Conservation (phyloP, 805 yeast species). For the Candida rishiriensis region DNA sequence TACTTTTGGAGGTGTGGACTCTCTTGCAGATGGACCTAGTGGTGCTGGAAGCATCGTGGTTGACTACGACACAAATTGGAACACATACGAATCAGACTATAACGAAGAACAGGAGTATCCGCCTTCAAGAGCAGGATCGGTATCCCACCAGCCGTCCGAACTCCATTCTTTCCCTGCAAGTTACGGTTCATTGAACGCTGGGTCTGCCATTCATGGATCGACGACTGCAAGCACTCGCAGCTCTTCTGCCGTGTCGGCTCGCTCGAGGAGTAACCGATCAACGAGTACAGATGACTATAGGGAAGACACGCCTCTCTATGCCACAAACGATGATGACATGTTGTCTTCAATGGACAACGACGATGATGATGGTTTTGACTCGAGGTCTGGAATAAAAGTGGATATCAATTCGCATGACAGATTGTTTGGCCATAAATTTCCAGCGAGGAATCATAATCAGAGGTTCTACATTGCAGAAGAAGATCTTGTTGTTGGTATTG, state of each 20-base stretch:
- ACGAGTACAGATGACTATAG: slow-evolving; percentile 6
- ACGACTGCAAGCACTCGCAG: background rate
- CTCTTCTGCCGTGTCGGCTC: background rate
- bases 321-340: slow-evolving; percentile 14
- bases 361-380: slow-evolving; percentile 2
- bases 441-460: slow-evolving; percentile 53
- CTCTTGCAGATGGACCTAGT: no score
- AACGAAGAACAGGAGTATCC: slow-evolving; percentile 10
- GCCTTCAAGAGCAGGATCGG: slow-evolving; percentile 4
- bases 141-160: background rate
- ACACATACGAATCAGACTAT: slow-evolving; percentile 48
- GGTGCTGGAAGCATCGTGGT: slow-evolving; percentile 36
- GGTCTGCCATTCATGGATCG: background rate
- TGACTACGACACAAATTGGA: slow-evolving; percentile 76
- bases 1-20: no score
- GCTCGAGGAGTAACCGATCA: background rate
- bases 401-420: slow-evolving; percentile 36
- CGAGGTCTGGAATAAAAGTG: slow-evolving; percentile 17
- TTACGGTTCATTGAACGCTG: background rate
- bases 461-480: slow-evolving; percentile 93
- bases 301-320: slow-evolving; percentile 15
- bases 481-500: slow-evolving; percentile 90
- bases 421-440: slow-evolving; percentile 35
- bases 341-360: slow-evolving; percentile 9
- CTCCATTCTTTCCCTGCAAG: slow-evolving; percentile 1